A percentile compares a stretch with the other conserved stretches of the same genome.
phyloP scores from a whole-genome alignment of 2,329 filamentous ascomycete genomes.

The Apiospora sp. region DNA sequence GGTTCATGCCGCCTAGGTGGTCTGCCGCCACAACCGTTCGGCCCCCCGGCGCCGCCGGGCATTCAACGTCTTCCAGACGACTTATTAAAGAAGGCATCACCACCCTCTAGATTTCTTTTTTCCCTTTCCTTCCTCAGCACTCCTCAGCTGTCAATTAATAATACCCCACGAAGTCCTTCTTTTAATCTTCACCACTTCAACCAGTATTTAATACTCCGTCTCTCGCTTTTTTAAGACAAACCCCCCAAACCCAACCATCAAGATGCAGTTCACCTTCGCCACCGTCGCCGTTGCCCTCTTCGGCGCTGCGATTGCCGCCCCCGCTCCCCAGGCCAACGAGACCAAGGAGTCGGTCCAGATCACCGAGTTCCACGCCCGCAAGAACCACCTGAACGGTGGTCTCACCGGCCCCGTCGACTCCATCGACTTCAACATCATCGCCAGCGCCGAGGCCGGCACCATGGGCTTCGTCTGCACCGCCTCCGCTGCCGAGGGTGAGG shows the following conservation, averaged over 20 bases:
- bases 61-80: neutral
- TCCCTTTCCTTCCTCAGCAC: neutral
- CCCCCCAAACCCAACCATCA: neutral
- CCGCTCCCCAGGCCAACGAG: constrained; percentile 13
- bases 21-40: constrained; percentile 1
- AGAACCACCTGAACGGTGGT: neutral
- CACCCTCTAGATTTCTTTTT: neutral
- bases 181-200: neutral
- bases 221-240: neutral
- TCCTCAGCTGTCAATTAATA: constrained; percentile 19
- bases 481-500: neutral
- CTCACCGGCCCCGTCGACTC: neutral
- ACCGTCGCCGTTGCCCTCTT: constrained; percentile 4
- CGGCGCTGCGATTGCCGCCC: neutral
- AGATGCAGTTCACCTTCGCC: constrained; percentile 11
- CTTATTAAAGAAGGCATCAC: neutral
- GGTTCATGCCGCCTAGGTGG: neutral
- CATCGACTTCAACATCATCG: neutral
- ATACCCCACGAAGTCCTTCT: constrained; percentile 11
- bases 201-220: constrained; percentile 7
- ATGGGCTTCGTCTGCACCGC: constrained; percentile 10
- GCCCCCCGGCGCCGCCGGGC: neutral
- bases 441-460: neutral
- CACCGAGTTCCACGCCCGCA: constrained; percentile 9
- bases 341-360: neutral